Base-by-base conservation (phyloP, 495 filamentous ascomycete genomes). In the Xylaria bambusicola region DNA sequence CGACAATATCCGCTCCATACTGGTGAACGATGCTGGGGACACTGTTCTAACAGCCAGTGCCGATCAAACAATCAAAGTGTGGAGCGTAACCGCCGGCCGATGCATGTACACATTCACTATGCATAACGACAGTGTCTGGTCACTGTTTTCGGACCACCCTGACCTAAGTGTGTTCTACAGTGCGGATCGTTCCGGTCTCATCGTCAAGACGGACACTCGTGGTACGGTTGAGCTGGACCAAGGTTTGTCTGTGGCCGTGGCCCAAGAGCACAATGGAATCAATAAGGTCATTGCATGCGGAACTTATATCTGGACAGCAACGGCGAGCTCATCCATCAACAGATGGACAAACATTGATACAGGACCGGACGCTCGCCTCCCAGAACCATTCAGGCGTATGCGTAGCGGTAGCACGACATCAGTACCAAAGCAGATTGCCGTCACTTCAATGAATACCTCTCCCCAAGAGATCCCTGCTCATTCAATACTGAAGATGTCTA, bases 61-160 rank as follows among this genome's bases (percentile, higher is more conserved):
- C 2, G 94, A 98, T 70, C 91, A 94, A 71, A 97, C 94, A 0
- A 87, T 98, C 75, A 98, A 98, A 73, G 84, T 98, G 21, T 98
- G 94, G 94, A 97, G 92, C 48, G 83, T 97, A 46, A 92, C 91
- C 1, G 93, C 91, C 10, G 94, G 93, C 35, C 82, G 94, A 59
- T 98, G 94, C 79, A 90, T 97, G 88, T 89, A 97, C 74, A 98
- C 95, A 4, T 80, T 98, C 53, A 97, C 92, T 15, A 98, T 98
- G 94, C 94, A 98, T 70, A 96, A 94, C 70, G 91, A 95, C 66
- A 97, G 92, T 69, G 93, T 98, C 18, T 98, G 94, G 94, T 94
- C 92, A 26, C 80, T 98, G 18, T 95, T 88, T 67, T 97, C 94
- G 0, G 86, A 93, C 51, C 84, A 97, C 64, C 92, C 92, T 7